Conservation (phyloP, 257 asterid genomes). For the Solanum chmielewskii region DNA sequence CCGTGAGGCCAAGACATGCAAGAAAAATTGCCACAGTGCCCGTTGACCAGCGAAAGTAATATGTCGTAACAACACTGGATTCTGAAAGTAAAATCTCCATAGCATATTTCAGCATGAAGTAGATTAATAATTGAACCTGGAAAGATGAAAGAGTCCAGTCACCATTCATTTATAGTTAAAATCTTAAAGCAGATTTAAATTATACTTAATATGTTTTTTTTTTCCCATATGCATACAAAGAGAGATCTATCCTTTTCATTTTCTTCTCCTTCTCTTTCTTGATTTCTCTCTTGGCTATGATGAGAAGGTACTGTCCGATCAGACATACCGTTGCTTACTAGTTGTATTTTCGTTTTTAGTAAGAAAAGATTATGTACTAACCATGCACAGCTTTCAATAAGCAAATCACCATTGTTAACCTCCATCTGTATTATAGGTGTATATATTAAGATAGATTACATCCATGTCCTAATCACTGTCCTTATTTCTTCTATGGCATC, state of each 20-base stretch:
- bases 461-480: neutral
- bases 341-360: neutral
- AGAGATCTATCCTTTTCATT: neutral
- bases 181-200: neutral
- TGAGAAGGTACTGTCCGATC: neutral
- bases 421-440: neutral
- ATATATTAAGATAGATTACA: neutral
- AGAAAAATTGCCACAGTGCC: conserved; percentile 80
- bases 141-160: conserved; percentile 1
- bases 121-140: conserved; percentile 94
- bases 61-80: conserved; percentile 83
- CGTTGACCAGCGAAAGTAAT: conserved; percentile 90
- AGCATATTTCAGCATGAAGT: conserved; percentile 96
- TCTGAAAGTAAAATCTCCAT: conserved; percentile 95
- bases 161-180: neutral
- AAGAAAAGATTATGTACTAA: neutral
- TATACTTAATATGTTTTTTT: neutral
- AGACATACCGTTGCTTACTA: neutral
- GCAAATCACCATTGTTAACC: neutral
- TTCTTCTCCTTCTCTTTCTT: neutral
- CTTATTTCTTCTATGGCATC: neutral
- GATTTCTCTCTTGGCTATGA: neutral
- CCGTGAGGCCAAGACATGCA: conserved; percentile 85
- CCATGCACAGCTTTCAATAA: neutral
- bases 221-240: neutral